Conservation (phyloP, 2,329 filamentous ascomycete genomes). For the Aspergillus uvarum region DNA sequence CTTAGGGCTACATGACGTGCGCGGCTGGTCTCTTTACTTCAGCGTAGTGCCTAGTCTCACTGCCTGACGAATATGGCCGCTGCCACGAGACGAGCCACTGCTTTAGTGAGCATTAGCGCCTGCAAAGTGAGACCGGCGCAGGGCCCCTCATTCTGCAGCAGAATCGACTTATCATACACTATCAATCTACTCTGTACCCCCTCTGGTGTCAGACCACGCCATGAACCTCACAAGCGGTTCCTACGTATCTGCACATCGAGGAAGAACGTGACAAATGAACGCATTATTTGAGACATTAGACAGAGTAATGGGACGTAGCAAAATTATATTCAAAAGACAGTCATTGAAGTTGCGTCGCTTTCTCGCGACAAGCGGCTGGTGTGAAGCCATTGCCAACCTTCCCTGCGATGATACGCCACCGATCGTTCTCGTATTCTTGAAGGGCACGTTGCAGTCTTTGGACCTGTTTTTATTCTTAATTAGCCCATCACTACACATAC, state of each 20-base stretch:
- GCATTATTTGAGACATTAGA: neutral
- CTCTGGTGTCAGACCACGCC: slow-evolving; percentile 15
- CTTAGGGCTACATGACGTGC: slow-evolving; percentile 17
- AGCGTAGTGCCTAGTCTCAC: neutral
- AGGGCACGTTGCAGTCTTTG: slow-evolving; percentile 41
- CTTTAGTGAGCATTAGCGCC: slow-evolving; percentile 7
- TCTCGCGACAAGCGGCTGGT: slow-evolving; percentile 80
- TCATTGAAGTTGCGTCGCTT: slow-evolving; percentile 53
- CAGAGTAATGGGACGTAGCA: neutral
- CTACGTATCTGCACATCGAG: slow-evolving; percentile 9
- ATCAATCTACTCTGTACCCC: slow-evolving; percentile 2
- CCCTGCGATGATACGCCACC: slow-evolving; percentile 87
- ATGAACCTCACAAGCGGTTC: slow-evolving; percentile 12
- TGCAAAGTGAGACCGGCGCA: slow-evolving; percentile 1
- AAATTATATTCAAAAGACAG: slow-evolving; percentile 6
- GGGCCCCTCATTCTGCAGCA: slow-evolving; percentile 4
- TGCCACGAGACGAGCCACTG: neutral
- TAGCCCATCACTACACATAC: slow-evolving; percentile 9
- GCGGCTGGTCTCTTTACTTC: neutral
- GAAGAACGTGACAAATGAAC: slow-evolving; percentile 10
- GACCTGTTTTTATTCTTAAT: slow-evolving; percentile 31
- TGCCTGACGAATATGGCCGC: neutral
- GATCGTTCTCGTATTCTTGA: slow-evolving; percentile 59
- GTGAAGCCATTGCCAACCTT: slow-evolving; percentile 91
- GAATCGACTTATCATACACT: slow-evolving; percentile 18